Base-by-base conservation (phyloP, 805 yeast genomes). In the Cyberlindnera euphorbiae region DNA sequence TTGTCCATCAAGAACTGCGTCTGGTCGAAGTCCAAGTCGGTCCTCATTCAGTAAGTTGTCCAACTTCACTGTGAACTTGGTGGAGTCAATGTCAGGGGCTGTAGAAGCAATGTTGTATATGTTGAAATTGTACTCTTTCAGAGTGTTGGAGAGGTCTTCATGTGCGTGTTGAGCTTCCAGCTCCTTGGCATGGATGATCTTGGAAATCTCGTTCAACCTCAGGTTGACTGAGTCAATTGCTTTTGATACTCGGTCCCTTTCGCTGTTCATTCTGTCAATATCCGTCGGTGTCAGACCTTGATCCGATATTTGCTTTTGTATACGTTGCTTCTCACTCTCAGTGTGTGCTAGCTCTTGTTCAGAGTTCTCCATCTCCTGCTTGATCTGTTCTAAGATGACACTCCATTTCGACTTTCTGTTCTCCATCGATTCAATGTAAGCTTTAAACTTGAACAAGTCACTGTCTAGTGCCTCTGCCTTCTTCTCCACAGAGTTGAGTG, bases 371-470 rank as follows among this genome's bases (percentile, higher is more conserved):
- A 79, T 69, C 49, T 84, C 93, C 6, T 55, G 58, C 22, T 67
- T 64, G 40, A 83, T 71, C 45, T 75, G 75, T n/a, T 67, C 63
- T 32, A 86, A 54, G 29, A 76, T 72, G 13, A 58, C 46, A 3
- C 71, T 66, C 93, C 95, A 83, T 53, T 77, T 79, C 11, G 56
- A 46, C 46, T 78, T 80, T 42, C 85, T 67, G n/a, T 64, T 63
- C 47, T 77, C 74, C 75, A 83, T 79, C 7, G 75, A 67, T 29
- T 75, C 75, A 35, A 83, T 77, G 52, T 82, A 85, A n/a, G 77
- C 80, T 48, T 74, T 71, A 50, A 85, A 82, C 56, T 82, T 82
- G 29, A 64, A 63, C 28, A 82, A 66, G 56, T 87, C 96, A 43
- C 75, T 74, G 45, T 80, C 82, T 37, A 87, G 62, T 1, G 86